Evolutionary conservation across 2,329 filamentous ascomycete genomes (phyloP).

Genomic region (Aspergillus transmontanensis): DNA sequence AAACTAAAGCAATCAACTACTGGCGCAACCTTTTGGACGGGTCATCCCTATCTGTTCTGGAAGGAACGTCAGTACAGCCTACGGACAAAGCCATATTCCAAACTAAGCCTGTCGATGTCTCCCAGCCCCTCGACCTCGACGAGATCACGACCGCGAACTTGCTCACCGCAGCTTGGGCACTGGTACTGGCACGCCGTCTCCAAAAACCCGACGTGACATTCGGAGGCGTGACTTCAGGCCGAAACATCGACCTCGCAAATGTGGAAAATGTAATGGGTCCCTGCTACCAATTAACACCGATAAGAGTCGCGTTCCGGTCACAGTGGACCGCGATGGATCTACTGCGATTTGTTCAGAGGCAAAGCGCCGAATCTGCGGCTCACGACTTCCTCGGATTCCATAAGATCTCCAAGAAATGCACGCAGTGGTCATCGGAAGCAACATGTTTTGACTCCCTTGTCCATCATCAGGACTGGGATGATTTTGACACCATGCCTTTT

Average conservation of each 20-base stretch:
- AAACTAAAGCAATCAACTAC: slow-evolving; percentile 51
- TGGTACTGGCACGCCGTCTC: slow-evolving; percentile 58
- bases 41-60: slow-evolving; percentile 48
- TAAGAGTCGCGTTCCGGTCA: slow-evolving; percentile 56
- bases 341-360: slow-evolving; percentile 53
- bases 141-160: slow-evolving; percentile 63
- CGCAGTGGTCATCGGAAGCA: slow-evolving; percentile 44
- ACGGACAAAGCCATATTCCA: slow-evolving; percentile 30
- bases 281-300: slow-evolving; percentile 57
- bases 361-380: slow-evolving; percentile 55
- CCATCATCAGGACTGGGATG: slow-evolving; percentile 60
- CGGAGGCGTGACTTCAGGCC: slow-evolving; percentile 64
- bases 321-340: slow-evolving; percentile 54
- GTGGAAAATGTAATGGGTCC: slow-evolving; percentile 62
- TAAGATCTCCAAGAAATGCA: slow-evolving; percentile 53
- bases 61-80: slow-evolving; percentile 18
- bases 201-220: slow-evolving; percentile 59
- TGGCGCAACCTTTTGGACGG: slow-evolving; percentile 58
- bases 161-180: slow-evolving; percentile 65
- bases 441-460: slow-evolving; percentile 60
- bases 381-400: slow-evolving; percentile 56
- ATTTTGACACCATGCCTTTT: slow-evolving; percentile 57
- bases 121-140: slow-evolving; percentile 47
- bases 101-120: slow-evolving; percentile 36
- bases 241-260: slow-evolving; percentile 56